Evolutionary conservation across 371 early-diverging fungal genomes (phyloP), one percentile per base, ranked within the genome.

Genomic region (Enteropsectra breve): DNA sequence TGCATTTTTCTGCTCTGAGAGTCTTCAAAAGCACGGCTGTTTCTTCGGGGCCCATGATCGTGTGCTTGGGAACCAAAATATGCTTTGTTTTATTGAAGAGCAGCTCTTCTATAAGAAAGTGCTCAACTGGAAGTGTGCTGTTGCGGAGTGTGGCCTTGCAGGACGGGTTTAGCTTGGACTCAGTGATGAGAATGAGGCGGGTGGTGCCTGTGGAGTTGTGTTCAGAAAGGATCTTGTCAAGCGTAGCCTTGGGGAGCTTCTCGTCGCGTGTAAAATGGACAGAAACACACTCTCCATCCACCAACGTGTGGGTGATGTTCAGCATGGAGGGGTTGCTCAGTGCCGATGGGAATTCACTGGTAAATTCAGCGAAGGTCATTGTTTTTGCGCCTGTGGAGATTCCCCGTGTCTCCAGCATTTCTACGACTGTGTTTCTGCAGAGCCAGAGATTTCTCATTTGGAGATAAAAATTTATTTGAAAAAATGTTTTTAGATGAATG

Each of bases 81-180:
- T 98, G 98, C 69, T 90, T 84, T 36, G 96, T 96, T 61, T 94
- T 92, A 80, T 98, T 98, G 70, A 96, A 93, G 37, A 94, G 78
- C 56, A 97, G 78, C 76, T 97, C 96, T 52, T 86, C 82, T 75
- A 94, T 93, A 68, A 87, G 83, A 81, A 98, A 98, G 4, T 87
- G 83, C 73, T 95, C 95, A 37, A 95, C 72, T 1, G 85, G 84
- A 72, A 88, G 90, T 30, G 86, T 63, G 38, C 57, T 56, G 61
- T 61, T 56, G 21, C 53, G 34, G 30, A 76, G 62, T 15, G 57
- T 68, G 30, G 58, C 55, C 40, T 75, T 38, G 46, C 72, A 33
- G 13, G 73, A 50, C 15, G 76, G 70, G 30, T 62, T 72, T n/a
- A 69, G 65, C 26, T 53, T 52, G 21, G 69, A 69, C 38, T 53